Evolutionary conservation across 805 yeast species (phyloP).

Genomic region (Gaillardinia entomophila): DNA sequence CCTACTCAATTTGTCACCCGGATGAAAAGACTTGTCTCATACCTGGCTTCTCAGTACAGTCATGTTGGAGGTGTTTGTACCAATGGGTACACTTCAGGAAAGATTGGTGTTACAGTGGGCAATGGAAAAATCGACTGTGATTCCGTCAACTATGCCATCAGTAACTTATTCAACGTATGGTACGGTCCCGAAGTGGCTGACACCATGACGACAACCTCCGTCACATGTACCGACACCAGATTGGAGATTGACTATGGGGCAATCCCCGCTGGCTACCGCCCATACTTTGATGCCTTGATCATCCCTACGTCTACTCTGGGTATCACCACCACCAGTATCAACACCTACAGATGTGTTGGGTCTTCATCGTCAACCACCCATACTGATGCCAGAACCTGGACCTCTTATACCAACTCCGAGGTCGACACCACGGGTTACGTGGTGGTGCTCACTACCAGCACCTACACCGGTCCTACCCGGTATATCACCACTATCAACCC

Average conservation of each 20-base stretch:
- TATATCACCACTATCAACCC: neutral
- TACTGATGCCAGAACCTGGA: neutral
- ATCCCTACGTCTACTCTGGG: slow-evolving; percentile 1
- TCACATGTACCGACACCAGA: slow-evolving; percentile 8
- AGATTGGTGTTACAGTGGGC: slow-evolving; percentile 12
- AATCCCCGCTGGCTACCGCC: slow-evolving; percentile 24
- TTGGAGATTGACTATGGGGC: slow-evolving; percentile 9
- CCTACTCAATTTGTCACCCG: neutral
- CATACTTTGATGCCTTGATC: slow-evolving; percentile 11
- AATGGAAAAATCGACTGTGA: slow-evolving; percentile 14
- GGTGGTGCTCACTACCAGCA: neutral
- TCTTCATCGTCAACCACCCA: neutral
- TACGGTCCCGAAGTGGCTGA: slow-evolving; percentile 7
- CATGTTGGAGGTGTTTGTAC: slow-evolving; percentile 11
- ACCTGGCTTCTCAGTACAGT: slow-evolving; percentile 4
- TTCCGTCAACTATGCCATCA: slow-evolving; percentile 11
- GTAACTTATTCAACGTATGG: slow-evolving; percentile 18
- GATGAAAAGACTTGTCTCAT: slow-evolving; percentile 6
- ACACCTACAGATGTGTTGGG: slow-evolving; percentile 9
- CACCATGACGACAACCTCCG: neutral
- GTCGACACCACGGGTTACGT: neutral
- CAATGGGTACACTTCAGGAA: slow-evolving; percentile 15
- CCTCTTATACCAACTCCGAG: neutral
- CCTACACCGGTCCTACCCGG: neutral
- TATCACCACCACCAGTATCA: slow-evolving; percentile 2